Conservation (phyloP, 306 rosid genomes). For the Acacia crassicarpa region DNA sequence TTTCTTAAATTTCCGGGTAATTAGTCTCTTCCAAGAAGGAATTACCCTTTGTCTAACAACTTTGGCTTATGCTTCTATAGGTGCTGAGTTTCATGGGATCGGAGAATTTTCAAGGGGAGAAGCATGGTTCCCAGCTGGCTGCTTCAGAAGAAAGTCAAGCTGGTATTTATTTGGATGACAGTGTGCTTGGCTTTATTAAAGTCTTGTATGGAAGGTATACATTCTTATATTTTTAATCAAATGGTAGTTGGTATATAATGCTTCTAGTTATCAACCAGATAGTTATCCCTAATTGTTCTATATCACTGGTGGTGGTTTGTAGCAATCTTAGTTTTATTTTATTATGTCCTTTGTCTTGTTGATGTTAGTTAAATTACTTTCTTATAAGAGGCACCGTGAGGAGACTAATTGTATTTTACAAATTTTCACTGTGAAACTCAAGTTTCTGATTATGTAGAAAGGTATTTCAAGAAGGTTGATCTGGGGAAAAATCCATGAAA, state of each 20-base stretch:
- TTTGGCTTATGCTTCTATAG: constrained; percentile 46
- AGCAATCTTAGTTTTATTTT: constrained; percentile 17
- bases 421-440: neutral
- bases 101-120: constrained; percentile 44
- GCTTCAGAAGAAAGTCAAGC: constrained; percentile 52
- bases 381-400: constrained; percentile 12
- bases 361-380: neutral
- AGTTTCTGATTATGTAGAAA: neutral
- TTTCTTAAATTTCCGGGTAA: neutral
- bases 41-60: constrained; percentile 17
- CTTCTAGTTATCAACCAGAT: constrained; percentile 5
- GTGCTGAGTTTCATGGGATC: constrained; percentile 62
- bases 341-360: constrained; percentile 12
- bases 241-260: constrained; percentile 9
- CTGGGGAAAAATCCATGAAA: neutral
- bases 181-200: constrained; percentile 65
- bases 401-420: constrained; percentile 4
- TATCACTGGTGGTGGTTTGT: neutral
- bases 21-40: constrained; percentile 1
- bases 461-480: neutral
- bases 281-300: neutral
- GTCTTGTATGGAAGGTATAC: constrained; percentile 81
- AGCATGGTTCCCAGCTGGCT: constrained; percentile 30
- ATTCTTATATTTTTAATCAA: constrained; percentile 29
- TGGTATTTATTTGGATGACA: constrained; percentile 52